Base-by-base conservation (phyloP, 495 filamentous ascomycete genomes). In the Hypomontagnella monticulosa region DNA sequence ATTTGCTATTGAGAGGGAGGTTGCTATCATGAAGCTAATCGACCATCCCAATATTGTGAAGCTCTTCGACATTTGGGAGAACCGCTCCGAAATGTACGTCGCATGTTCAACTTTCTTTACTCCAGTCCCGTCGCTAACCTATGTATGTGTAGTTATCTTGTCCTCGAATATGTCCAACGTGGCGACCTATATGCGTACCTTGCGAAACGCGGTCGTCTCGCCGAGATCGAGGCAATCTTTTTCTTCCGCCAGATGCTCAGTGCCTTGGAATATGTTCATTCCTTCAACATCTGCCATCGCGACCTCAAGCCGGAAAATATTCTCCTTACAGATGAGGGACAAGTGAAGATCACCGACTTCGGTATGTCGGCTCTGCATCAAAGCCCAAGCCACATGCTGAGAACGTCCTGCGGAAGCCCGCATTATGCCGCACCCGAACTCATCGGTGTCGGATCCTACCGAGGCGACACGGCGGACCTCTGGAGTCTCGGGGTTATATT, bases 271-370 rank as follows among this genome's bases (percentile, higher is more conserved):
- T 97, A 96, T 77, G 93, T 92, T 66, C 96, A 99, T 75, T 86
- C 90, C 4, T 89, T 97, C 79, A 89, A 91, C 67, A 97, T 99
- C 60, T 96, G 93, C 74, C 95, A 99, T 71, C 90, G 95, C 20
- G 95, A 99, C 63, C 79, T 99, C 32, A 99, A 99, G 78, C 95
- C 93, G 0, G 95, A 99, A 77, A 99, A 99, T 68, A 97, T 99
- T 37, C 81, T 99, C 12, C 75, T 99, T 23, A 91, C 93, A 57
- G 75, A 75, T 4, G 75, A 87, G 10, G 81, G 83, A 18, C 87
- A 91, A 42, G 83, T 97, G 75, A 98, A 98, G 76, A 86, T 99
- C 36, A 93, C 92, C 32, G 95, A 99, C 75, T 99, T 98, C 75
- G 94, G 95, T 14, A 97, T 99, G 93, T 95, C 96, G 14, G 93